A percentile compares a stretch with the other conserved stretches of the same genome.
These are phyloP conservation scores for Prunus davidiana DNA, from an alignment of 306 rosid genomes.

Conservation along the genomic window DNA sequence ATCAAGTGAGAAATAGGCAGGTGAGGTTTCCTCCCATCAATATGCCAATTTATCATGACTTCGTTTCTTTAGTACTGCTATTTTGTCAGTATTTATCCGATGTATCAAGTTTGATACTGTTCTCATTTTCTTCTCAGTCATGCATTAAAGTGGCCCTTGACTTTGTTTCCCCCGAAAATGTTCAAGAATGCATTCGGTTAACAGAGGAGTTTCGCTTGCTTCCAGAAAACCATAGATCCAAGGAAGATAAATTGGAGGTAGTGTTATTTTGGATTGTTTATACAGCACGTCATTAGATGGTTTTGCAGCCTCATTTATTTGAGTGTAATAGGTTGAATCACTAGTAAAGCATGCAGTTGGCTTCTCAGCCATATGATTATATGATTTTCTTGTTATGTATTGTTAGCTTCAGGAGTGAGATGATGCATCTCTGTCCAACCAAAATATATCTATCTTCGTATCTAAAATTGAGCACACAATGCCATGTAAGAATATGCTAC, in stretches of 20 bases:
- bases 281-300: constrained; percentile 12
- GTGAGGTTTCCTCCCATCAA: constrained; percentile 20
- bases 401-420: background rate
- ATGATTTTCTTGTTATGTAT: background rate
- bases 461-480: background rate
- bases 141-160: constrained; percentile 69
- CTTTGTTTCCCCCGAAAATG: constrained; percentile 63
- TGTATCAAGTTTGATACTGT: constrained; percentile 24
- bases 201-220: constrained; percentile 61
- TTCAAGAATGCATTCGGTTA: constrained; percentile 52
- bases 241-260: constrained; percentile 70
- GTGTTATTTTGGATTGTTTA: constrained; percentile 14
- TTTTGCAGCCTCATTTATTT: background rate
- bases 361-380: background rate
- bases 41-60: background rate
- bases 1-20: constrained; percentile 68
- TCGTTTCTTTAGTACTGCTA: background rate
- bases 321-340: background rate
- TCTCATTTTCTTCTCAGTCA: constrained; percentile 37
- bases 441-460: background rate
- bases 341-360: background rate
- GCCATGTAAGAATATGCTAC: background rate
- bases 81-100: background rate
- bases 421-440: background rate
- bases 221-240: constrained; percentile 53